These are phyloP conservation scores for Pneumocystis sp. DNA, from an alignment of 1,139 yeast genomes.

Conservation along the genomic window DNA sequence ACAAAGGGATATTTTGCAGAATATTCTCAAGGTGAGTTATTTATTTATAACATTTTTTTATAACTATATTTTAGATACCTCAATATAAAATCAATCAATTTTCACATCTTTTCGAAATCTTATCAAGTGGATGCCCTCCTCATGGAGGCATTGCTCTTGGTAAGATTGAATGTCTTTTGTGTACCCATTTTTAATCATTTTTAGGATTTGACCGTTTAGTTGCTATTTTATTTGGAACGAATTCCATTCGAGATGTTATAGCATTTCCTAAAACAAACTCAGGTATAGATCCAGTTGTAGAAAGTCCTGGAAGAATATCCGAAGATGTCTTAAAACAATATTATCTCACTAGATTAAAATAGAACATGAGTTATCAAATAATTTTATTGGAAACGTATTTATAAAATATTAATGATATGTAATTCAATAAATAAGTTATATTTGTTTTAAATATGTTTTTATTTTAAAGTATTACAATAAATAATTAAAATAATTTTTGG, in stretches of 20 bases:
- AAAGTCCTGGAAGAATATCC: constrained; percentile 58
- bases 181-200: not conserved
- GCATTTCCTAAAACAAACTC: constrained; percentile 90
- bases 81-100: constrained; percentile 41
- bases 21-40: constrained; percentile 29
- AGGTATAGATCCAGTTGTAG: constrained; percentile 78
- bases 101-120: constrained; percentile 72
- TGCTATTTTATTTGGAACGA: constrained; percentile 67
- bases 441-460: not conserved
- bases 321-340: constrained; percentile 38
- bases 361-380: not conserved
- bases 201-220: constrained; percentile 79
- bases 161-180: not conserved
- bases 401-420: not conserved
- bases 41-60: constrained; percentile 12
- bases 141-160: constrained; percentile 86
- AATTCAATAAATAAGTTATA: not conserved
- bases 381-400: not conserved
- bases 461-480: too few relatives aligned
- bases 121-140: constrained; percentile 91
- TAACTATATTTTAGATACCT: constrained; percentile 6
- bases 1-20: constrained; percentile 42
- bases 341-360: constrained; percentile 22
- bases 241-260: constrained; percentile 76
- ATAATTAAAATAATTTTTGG: too few relatives aligned